Conservation (phyloP, 768 basidiomycete genomes). For the Naganishia kalamii region DNA sequence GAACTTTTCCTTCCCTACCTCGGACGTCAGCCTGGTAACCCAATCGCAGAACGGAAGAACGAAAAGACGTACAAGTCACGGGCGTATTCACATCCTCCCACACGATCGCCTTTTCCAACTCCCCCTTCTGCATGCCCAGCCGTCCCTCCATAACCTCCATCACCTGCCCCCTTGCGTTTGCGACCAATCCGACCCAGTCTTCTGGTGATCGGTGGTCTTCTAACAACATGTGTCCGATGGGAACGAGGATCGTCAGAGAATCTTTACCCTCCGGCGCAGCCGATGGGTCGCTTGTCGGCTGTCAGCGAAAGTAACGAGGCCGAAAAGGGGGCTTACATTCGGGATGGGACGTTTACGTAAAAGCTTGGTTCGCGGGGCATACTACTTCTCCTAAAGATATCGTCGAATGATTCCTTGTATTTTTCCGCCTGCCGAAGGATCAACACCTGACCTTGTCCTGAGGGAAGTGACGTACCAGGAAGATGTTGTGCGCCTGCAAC, state of each 20-base stretch:
- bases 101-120: constrained; percentile 44
- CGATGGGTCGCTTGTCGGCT: constrained; percentile 46
- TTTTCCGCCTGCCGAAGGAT: constrained; percentile 42
- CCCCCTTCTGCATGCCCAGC: constrained; percentile 32
- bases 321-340: constrained; percentile 29
- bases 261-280: constrained; percentile 50
- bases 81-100: constrained; percentile 49
- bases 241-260: constrained; percentile 47
- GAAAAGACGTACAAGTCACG: constrained; percentile 43
- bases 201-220: constrained; percentile 27
- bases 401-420: constrained; percentile 50
- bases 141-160: constrained; percentile 40
- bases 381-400: constrained; percentile 48
- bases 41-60: not conserved
- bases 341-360: constrained; percentile 50
- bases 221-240: constrained; percentile 46
- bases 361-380: constrained; percentile 50
- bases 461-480: constrained; percentile 36
- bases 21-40: not conserved
- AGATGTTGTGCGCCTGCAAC: constrained; percentile 50
- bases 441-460: not conserved
- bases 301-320: not conserved
- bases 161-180: constrained; percentile 41
- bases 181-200: constrained; percentile 43
- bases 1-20: constrained; percentile 48